Conservation (phyloP, 495 filamentous ascomycete genomes). For the Pyrenula aspistea region DNA sequence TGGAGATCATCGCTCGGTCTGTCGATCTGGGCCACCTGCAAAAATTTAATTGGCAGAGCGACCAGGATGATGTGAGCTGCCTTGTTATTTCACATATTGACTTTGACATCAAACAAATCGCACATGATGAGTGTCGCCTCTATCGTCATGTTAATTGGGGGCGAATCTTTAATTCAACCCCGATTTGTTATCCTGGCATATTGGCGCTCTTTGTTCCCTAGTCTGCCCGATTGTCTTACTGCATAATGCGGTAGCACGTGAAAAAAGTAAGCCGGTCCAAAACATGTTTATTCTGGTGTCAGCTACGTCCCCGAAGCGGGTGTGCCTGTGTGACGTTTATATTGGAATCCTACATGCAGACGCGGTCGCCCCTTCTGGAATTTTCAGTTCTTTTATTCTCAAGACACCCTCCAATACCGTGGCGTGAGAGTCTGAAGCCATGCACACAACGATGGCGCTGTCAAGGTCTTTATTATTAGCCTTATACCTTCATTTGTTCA, state of each 20-base stretch:
- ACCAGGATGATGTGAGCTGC: neutral
- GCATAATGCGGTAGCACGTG: neutral
- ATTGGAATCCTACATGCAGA: neutral
- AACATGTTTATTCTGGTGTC: too few relatives aligned
- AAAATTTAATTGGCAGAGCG: neutral
- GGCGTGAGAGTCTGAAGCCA: too few relatives aligned
- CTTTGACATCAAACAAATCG: too few relatives aligned
- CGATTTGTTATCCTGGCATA: neutral
- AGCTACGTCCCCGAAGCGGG: too few relatives aligned
- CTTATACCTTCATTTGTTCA: neutral
- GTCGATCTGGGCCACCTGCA: too few relatives aligned
- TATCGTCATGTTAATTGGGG: neutral
- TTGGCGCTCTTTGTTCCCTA: too few relatives aligned
- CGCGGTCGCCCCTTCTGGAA: neutral
- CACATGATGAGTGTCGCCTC: too few relatives aligned
- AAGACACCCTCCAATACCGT: too few relatives aligned
- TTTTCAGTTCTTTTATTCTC: too few relatives aligned
- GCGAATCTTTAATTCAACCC: neutral
- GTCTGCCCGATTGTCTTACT: too few relatives aligned
- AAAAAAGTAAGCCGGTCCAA: neutral
- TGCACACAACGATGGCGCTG: neutral
- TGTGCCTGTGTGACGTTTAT: neutral
- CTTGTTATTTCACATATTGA: too few relatives aligned
- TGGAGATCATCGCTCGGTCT: too few relatives aligned
- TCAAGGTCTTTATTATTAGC: neutral